Base-by-base conservation (phyloP, 306 rosid species). In the Castanea mollissima region DNA sequence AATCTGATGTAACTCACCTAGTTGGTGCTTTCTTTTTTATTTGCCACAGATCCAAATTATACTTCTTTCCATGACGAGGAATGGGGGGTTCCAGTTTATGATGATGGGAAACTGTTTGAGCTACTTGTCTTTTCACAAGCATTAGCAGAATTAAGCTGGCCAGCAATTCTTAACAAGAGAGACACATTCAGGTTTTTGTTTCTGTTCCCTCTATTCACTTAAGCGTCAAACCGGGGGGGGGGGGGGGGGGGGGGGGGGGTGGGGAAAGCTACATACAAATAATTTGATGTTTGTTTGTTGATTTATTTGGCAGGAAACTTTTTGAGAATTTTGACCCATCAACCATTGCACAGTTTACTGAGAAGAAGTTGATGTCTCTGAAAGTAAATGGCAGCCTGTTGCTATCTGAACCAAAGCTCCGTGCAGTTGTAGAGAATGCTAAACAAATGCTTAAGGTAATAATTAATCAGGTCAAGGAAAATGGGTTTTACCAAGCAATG, bases 91-190 rank as follows among this genome's bases (percentile, higher is more conserved):
- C 98, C 92, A 14, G 88, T 83, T 67, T 69, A 84, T 63, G 92
- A 95, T 49, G 99, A 95, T 76, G 83, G 69, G 85, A 91, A 88
- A 92, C 82, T 95, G 76, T 91, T 91, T 77, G 99, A 95, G 81
- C 83, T 93, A 75, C 92, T 93, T 11, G 89, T 93, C 56, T 88
- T 85, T 69, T 95, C 99, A 44, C 95, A 87, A 75, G 97, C 99
- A 69, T 83, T 95, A 75, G 98, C 99, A 62, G 99, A 95, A 76
- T 91, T 89, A 59, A 88, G 87, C 65, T 95, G 98, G 98, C 93
- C 93, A 23, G 83, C 85, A 55, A 89, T 95, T 75, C 92, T 95
- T 71, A 78, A 80, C 76, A 86, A 83, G 82, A 87, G 97, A 82
- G 86, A 93, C 71, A 73, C 81, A 55, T 92, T 93, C 89, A 90